A percentile compares a stretch with the other conserved stretches of the same genome.
Evolutionary conservation across 192 early-diverging fungal species (phyloP).

Genomic region (Chytriomyces sp.): DNA sequence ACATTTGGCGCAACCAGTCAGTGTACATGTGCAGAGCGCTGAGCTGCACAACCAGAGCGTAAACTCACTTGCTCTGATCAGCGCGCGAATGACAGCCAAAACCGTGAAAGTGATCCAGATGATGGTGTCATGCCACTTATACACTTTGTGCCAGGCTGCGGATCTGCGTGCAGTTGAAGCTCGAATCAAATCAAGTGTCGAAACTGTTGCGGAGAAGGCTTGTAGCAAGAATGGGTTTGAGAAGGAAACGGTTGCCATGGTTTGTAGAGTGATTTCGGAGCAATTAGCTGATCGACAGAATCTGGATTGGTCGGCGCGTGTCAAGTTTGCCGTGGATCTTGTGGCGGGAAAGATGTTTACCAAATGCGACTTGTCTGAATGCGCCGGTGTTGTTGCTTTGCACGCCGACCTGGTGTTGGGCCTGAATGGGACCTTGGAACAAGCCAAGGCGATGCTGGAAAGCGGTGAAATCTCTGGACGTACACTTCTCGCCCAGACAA

Average conservation of each 20-base stretch:
- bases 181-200: background rate
- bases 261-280: background rate
- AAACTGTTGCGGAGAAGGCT: background rate
- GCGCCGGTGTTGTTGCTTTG: too few species aligned
- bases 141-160: slow-evolving; percentile 13
- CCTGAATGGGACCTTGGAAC: too few species aligned
- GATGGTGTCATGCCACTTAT: slow-evolving; percentile 5
- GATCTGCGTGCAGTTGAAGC: slow-evolving; percentile 8
- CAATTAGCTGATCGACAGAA: background rate
- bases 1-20: slow-evolving; percentile 3
- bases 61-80: slow-evolving; percentile 18
- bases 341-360: background rate
- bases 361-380: too few species aligned
- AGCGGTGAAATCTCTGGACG: too few species aligned
- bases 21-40: slow-evolving; percentile 4
- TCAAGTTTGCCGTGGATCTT: background rate
- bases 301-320: background rate
- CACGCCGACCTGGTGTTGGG: too few species aligned
- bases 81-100: slow-evolving; percentile 1
- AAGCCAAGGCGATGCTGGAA: too few species aligned
- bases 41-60: slow-evolving; percentile 14
- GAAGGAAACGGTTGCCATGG: background rate
- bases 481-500: too few species aligned
- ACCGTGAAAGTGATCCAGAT: slow-evolving; percentile 17
- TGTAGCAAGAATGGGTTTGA: background rate